Percentiles rank a stretch among this genome's conserved stretches.
Evolutionary conservation across 2,329 filamentous ascomycete genomes (phyloP).

Genomic region (Colletotrichum lupini): DNA sequence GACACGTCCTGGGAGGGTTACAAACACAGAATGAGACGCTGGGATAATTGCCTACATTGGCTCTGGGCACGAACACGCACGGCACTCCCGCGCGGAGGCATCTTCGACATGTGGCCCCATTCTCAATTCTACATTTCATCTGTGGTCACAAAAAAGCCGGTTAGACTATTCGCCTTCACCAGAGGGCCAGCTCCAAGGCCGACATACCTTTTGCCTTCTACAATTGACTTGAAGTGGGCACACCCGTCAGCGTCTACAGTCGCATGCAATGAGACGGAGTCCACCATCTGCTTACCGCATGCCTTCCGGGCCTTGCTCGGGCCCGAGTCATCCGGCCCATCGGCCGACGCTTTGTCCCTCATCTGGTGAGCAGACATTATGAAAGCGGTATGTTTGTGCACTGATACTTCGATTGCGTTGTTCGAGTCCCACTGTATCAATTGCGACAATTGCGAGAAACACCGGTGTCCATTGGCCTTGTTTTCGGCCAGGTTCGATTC

Average conservation of each 20-base stretch:
- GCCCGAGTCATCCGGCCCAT: slow-evolving; percentile 19
- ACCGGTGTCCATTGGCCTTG: not conserved
- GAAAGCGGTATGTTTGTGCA: not conserved
- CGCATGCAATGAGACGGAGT: not conserved
- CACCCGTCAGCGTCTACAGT: slow-evolving; percentile 16
- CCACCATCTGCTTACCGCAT: slow-evolving; percentile 40
- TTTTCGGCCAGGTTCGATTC: not conserved
- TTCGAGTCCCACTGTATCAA: not conserved
- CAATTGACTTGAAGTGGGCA: slow-evolving; percentile 40
- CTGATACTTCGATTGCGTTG: not conserved
- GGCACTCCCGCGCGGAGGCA: slow-evolving; percentile 48
- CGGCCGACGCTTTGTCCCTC: slow-evolving; percentile 10
- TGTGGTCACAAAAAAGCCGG: not conserved
- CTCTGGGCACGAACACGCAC: slow-evolving; percentile 53
- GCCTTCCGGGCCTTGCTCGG: slow-evolving; percentile 44
- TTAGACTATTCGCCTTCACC: not conserved
- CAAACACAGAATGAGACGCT: not conserved
- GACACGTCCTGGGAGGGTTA: not conserved
- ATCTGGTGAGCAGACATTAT: not conserved
- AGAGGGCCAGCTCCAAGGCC: not conserved
- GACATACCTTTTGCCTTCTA: slow-evolving; percentile 41
- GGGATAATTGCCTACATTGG: slow-evolving; percentile 46
- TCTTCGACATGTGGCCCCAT: slow-evolving; percentile 46
- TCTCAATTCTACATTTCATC: slow-evolving; percentile 52
- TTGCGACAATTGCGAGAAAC: not conserved